These are phyloP conservation scores for Diplotaxis tenuifolia DNA, from an alignment of 345 rosid species.

Conservation along the genomic window DNA sequence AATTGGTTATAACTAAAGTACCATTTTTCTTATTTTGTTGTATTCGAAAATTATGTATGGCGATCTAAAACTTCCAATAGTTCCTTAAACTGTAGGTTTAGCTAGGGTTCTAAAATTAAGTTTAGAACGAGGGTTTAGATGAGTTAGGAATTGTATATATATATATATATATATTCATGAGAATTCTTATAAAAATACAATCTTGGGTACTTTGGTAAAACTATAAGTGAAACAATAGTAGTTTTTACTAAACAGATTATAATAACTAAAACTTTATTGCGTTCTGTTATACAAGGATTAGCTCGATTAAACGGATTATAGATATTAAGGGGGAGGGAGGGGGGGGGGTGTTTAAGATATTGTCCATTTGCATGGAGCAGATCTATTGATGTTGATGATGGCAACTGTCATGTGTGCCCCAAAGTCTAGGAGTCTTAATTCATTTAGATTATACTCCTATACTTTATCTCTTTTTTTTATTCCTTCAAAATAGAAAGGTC, in stretches of 20 bases:
- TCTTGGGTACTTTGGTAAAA: background rate
- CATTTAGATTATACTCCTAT: background rate
- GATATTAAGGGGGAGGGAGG: background rate
- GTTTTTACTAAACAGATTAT: background rate
- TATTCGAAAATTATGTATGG: background rate
- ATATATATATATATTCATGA: background rate
- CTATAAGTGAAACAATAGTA: background rate
- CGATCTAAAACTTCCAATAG: background rate
- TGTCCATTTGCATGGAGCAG: conserved; percentile 40
- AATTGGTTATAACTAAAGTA: background rate
- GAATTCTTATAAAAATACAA: background rate
- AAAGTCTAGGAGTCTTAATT: conserved; percentile 43
- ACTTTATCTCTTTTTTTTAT: no score
- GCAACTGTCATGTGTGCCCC: conserved; percentile 52
- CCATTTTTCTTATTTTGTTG: background rate
- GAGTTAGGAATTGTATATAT: background rate
- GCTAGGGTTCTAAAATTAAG: background rate
- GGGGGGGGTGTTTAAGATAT: background rate
- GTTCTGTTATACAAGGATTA: background rate
- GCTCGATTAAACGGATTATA: background rate
- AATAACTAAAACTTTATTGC: background rate
- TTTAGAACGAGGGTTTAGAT: background rate
- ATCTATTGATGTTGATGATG: conserved; percentile 43
- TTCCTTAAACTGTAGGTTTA: background rate
- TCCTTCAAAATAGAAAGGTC: background rate